These are phyloP conservation scores for Clonostachys rosea DNA, from an alignment of 2,329 filamentous ascomycete genomes.

Conservation along the genomic window DNA sequence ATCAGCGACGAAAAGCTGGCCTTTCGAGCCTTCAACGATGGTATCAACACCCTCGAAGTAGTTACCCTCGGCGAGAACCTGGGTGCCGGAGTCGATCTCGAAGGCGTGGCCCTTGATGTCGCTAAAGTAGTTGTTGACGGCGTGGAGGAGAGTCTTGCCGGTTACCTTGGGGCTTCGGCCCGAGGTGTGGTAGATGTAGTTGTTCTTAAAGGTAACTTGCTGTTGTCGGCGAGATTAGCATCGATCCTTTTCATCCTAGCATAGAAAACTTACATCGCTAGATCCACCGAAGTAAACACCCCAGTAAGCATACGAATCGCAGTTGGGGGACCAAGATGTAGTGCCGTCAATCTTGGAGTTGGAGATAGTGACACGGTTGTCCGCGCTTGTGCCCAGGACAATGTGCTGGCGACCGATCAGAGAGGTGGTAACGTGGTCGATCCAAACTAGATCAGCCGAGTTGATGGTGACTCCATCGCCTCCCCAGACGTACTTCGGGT, in stretches of 20 bases:
- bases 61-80: slow-evolving; percentile 52
- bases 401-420: slow-evolving; percentile 1
- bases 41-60: slow-evolving; percentile 49
- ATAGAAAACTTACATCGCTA: no score
- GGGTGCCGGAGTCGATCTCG: slow-evolving; percentile 35
- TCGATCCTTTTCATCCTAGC: background rate
- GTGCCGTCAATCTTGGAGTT: slow-evolving; percentile 55
- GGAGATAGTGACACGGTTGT: slow-evolving; percentile 53
- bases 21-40: no score
- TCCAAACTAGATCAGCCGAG: slow-evolving; percentile 39
- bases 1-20: no score
- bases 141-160: slow-evolving; percentile 51
- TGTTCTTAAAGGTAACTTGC: slow-evolving; percentile 50
- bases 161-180: slow-evolving; percentile 54
- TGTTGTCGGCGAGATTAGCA: slow-evolving; percentile 28
- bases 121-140: slow-evolving; percentile 59
- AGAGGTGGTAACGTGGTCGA: slow-evolving; percentile 42
- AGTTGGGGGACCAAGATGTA: slow-evolving; percentile 25
- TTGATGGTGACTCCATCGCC: slow-evolving; percentile 53
- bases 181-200: slow-evolving; percentile 55
- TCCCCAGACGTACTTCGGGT: slow-evolving; percentile 55
- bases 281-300: slow-evolving; percentile 21
- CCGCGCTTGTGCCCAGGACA: slow-evolving; percentile 8
- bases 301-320: slow-evolving; percentile 24
- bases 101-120: slow-evolving; percentile 53